Conservation (phyloP, 169 alveolate species). For the Plasmodium sp. region DNA sequence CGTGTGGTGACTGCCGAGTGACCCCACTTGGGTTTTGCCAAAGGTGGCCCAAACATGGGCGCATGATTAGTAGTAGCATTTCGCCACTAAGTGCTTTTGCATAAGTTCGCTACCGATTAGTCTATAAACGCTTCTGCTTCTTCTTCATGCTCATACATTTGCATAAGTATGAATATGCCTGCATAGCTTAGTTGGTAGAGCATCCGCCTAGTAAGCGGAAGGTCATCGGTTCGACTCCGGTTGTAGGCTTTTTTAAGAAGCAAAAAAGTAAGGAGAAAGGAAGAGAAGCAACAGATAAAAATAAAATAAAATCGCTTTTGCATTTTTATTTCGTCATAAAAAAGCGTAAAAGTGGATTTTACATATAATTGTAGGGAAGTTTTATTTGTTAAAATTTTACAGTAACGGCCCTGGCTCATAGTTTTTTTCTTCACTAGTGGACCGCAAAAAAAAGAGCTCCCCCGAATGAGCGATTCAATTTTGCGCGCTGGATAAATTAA, state of each 20-base stretch:
- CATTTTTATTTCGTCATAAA: not conserved
- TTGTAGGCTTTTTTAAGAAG: constrained; percentile 76
- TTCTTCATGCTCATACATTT: too few species aligned
- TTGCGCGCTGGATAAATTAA: not conserved
- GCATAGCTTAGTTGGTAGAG: constrained; percentile 90
- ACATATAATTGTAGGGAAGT: not conserved
- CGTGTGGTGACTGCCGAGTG: not conserved
- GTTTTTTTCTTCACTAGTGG: not conserved
- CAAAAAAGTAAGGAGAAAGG: not conserved
- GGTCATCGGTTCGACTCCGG: constrained; percentile 89
- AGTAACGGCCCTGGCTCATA: not conserved
- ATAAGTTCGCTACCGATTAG: not conserved
- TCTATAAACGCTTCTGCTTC: not conserved
- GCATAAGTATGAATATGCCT: constrained; percentile 61
- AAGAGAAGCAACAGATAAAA: not conserved
- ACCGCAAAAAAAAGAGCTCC: not conserved
- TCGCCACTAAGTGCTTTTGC: not conserved
- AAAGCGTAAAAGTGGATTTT: not conserved
- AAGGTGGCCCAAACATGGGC: not conserved
- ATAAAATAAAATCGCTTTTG: not conserved
- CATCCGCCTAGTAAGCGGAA: constrained; percentile 91
- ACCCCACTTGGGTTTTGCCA: not conserved
- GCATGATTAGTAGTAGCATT: not conserved
- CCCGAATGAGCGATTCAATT: not conserved
- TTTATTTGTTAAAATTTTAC: too few species aligned